Base-by-base conservation (phyloP, 2,329 filamentous ascomycete genomes). In the Xylaria sp. region DNA sequence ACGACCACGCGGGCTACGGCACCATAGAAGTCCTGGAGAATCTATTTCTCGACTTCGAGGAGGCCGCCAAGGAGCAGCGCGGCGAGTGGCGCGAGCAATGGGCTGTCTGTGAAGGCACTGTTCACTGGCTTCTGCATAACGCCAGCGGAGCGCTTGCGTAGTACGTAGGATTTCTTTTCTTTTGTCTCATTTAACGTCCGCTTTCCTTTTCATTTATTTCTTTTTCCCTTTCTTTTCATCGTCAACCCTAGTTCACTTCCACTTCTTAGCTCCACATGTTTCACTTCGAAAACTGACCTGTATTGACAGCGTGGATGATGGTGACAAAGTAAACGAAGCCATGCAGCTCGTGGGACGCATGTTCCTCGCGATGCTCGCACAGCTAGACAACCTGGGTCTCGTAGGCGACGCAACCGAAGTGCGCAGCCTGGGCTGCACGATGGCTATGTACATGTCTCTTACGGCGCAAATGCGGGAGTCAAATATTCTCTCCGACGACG, bases 21-120 rank as follows among this genome's bases (percentile, higher is more conserved):
- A 61, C 76, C 8, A 51, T 85, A 0, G 83, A 86, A 74, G 71
- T 83, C 0, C 28, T 84, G 4, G 77, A 85, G 72, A 86, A 85
- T 61, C 67, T 79, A 6, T 52, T 85, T 1, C 73, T 83, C 6
- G 79, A 83, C 59, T 83, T 82, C 51, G 72, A 75, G 2, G 80
- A 82, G 62, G 80, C 77, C 3, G 69, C 71, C 8, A 39, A 54
- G 8, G 56, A 63, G 46, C 74, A 73, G 23, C 70, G 71, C 12
- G 73, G 79, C 41, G 68, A 50, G 3, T 80, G 79, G 80, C 78
- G 76, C 57, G 79, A 81, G 67, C 76, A 81, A 69, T 84, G 71
- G 81, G 77, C 77, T 18, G 72, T 84, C 2, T 83, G 83, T 60
- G 82, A 84, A 71, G 78, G 70, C 2, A 65, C 80, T 8, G 78